Conservation (phyloP, 768 basidiomycete genomes). For the Russula dissimulans region DNA sequence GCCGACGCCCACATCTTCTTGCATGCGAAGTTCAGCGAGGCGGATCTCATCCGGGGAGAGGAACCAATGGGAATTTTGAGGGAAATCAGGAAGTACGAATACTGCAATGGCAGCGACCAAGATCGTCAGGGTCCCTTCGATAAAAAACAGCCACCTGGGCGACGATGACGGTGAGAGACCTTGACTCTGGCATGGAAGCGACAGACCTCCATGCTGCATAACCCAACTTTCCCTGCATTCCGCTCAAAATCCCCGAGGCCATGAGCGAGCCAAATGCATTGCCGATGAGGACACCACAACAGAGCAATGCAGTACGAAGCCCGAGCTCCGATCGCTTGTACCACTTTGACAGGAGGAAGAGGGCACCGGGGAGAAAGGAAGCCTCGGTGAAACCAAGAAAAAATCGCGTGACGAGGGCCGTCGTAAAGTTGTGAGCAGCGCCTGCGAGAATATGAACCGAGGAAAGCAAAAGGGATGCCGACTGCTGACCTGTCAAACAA, state of each 20-base stretch:
- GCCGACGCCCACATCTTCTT: constrained; percentile 50
- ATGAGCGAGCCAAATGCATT: constrained; percentile 79
- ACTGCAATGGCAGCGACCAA: constrained; percentile 43
- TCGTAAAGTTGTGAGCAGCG: constrained; percentile 35
- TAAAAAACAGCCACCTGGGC: constrained; percentile 61
- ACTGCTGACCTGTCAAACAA: constrained; percentile 30
- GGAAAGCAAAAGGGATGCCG: background rate
- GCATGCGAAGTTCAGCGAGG: constrained; percentile 51
- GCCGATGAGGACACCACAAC: constrained; percentile 64
- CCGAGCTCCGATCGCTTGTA: constrained; percentile 68
- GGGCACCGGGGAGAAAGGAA: constrained; percentile 61
- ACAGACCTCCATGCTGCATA: constrained; percentile 63
- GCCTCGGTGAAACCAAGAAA: constrained; percentile 55
- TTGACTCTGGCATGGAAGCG: background rate
- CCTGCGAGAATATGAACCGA: constrained; percentile 6
- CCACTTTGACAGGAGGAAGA: constrained; percentile 60
- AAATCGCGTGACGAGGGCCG: constrained; percentile 60
- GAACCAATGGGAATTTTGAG: constrained; percentile 49
- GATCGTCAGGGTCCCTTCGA: constrained; percentile 55
- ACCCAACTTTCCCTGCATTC: constrained; percentile 62
- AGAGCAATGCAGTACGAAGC: constrained; percentile 54
- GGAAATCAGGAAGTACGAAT: constrained; percentile 69
- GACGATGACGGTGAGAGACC: background rate
- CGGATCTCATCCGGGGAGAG: constrained; percentile 47
- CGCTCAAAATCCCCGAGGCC: constrained; percentile 63